These are phyloP conservation scores for Quercus dentata DNA, from an alignment of 306 rosid species.

Conservation along the genomic window DNA sequence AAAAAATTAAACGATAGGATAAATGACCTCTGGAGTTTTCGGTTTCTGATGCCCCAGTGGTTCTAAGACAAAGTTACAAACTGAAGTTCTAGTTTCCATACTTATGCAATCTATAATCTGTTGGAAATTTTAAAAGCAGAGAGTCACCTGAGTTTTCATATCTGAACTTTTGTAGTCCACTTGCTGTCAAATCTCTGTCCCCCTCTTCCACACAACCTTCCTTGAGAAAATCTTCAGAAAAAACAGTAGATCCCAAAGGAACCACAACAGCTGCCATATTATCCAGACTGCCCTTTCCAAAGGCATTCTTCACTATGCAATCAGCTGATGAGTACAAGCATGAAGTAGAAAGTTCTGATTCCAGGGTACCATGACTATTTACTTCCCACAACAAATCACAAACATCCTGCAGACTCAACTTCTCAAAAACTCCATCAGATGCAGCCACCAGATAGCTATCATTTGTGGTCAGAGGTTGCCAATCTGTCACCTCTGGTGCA, in stretches of 20 bases:
- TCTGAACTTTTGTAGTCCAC: slow-evolving; percentile 38
- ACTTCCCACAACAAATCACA: slow-evolving; percentile 92
- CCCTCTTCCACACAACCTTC: slow-evolving; percentile 44
- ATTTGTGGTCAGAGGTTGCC: slow-evolving; percentile 74
- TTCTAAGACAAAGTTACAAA: background rate
- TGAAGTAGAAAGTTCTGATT: slow-evolving; percentile 50
- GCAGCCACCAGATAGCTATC: slow-evolving; percentile 95
- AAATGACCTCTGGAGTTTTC: background rate
- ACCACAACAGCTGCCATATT: slow-evolving; percentile 85
- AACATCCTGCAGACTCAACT: slow-evolving; percentile 74
- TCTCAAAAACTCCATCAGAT: slow-evolving; percentile 96
- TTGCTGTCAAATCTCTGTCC: slow-evolving; percentile 30
- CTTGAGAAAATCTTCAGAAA: slow-evolving; percentile 27
- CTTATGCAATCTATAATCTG: background rate
- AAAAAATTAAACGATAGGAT: background rate
- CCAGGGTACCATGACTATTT: slow-evolving; percentile 26
- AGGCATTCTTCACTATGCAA: slow-evolving; percentile 64
- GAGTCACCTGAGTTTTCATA: slow-evolving; percentile 53
- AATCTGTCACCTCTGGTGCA: slow-evolving; percentile 90
- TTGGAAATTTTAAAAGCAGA: slow-evolving; percentile 17
- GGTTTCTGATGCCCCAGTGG: background rate
- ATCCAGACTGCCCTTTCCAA: slow-evolving; percentile 81
- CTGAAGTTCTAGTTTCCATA: background rate
- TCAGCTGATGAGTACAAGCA: slow-evolving; percentile 80
- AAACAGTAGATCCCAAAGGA: slow-evolving; percentile 56